Percentiles rank a stretch among this genome's conserved stretches.
These are phyloP conservation scores for Fusarium compactum DNA, from an alignment of 2,329 filamentous ascomycete genomes.

Conservation along the genomic window DNA sequence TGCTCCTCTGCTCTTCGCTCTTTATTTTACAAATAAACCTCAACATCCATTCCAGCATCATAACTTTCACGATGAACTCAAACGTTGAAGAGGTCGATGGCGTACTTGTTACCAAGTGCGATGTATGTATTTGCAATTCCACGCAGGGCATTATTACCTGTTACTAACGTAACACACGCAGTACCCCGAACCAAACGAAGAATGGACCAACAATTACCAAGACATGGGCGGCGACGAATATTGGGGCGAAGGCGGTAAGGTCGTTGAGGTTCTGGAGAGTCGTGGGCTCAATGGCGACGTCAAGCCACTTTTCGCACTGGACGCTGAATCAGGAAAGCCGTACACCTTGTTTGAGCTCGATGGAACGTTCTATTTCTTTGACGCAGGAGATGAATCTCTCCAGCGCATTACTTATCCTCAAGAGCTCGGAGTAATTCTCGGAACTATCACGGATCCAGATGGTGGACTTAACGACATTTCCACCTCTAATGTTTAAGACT, in stretches of 20 bases:
- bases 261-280: rapidly evolving
- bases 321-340: not conserved
- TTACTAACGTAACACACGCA: too few relatives aligned
- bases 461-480: too few relatives aligned
- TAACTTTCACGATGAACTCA: too few relatives aligned
- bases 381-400: not conserved
- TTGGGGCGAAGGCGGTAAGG: not conserved
- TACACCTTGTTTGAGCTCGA: not conserved
- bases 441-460: not conserved
- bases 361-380: not conserved
- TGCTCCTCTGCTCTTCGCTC: too few relatives aligned
- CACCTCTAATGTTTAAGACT: too few relatives aligned
- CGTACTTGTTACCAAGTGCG: too few relatives aligned
- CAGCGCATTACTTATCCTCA: not conserved
- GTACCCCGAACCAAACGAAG: too few relatives aligned
- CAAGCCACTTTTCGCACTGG: not conserved
- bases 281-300: not conserved
- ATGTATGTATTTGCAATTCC: too few relatives aligned
- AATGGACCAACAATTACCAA: not conserved
- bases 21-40: too few relatives aligned
- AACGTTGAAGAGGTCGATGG: too few relatives aligned
- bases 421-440: not conserved
- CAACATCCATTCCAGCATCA: too few relatives aligned
- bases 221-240: not conserved
- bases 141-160: too few relatives aligned